Base-by-base conservation (phyloP, 108 stramenopile species). In the Parietichytrium sp. region DNA sequence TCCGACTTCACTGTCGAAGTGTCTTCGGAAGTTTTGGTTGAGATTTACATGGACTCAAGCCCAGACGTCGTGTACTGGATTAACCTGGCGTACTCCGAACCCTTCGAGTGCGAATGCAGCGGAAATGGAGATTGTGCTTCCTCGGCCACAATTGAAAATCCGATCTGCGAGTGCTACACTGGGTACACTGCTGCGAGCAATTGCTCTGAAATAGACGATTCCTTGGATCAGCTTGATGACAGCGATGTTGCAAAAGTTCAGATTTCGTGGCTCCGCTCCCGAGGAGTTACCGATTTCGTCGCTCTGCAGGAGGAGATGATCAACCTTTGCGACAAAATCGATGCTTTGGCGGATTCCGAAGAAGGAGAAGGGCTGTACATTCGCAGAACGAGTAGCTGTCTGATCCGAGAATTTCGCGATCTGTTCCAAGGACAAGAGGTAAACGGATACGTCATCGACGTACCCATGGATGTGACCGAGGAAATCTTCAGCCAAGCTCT, bases 81-180 rank as follows among this genome's bases (percentile, higher is more conserved):
- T n/a, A 26, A 12, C 6, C 54, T 26, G 54, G 27, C 54, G n/a
- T 16, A n/a, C 16, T 12, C 54, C 10, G 25, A n/a, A 12, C n/a
- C 54, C 8, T 8, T 54, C 26, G 42, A 13, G 1, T 72, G 61
- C 61, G 20, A 72, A 25, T 72, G 61, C 3, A 72, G 61, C 61
- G 61, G 61, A 18, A 36, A 72, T 20, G 61, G 61, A 6, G 61
- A 47, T 72, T 72, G 61, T 27, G 61, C 61, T 15, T 45, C 38
- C 6, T 10, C 36, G 15, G 61, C 61, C 0, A 72, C 61, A 10
- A 8, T 25, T 7, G 33, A 2, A 27, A 38, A 72, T 42, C 61
- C 61, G 16, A 12, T 27, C 20, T 72, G 61, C 42, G 18, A 16
- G 61, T 72, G 61, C 61, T 72, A 72, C 42, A 15, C 61, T 31